Percentiles rank a stretch among this genome's conserved stretches.
These are phyloP conservation scores for Sporothrix curviconia DNA, from an alignment of 2,329 filamentous ascomycete genomes.

Conservation along the genomic window DNA sequence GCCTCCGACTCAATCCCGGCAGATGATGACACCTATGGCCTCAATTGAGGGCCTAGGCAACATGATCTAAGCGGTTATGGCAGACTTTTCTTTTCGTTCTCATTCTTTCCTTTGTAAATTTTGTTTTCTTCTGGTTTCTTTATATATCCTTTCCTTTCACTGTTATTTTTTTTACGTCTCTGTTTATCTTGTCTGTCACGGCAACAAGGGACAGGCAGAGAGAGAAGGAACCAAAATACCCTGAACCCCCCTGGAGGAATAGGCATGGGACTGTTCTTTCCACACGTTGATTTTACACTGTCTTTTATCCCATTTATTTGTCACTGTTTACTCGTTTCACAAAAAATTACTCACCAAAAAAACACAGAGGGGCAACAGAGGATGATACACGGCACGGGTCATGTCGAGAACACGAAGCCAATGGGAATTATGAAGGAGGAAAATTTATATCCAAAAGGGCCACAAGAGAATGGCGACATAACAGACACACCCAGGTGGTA, in stretches of 20 bases:
- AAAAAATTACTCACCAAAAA: background rate
- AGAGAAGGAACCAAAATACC: too few species aligned
- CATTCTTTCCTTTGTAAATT: background rate
- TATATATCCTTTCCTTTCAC: background rate
- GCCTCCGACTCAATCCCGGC: conserved; percentile 22
- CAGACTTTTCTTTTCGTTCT: background rate
- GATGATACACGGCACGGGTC: background rate
- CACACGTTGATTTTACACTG: too few species aligned
- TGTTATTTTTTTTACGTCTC: background rate
- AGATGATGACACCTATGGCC: conserved; percentile 25
- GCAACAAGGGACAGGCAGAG: too few species aligned
- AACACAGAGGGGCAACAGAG: background rate
- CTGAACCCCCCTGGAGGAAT: too few species aligned
- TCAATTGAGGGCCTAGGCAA: conserved; percentile 36
- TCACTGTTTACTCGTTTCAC: background rate
- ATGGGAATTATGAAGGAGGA: background rate
- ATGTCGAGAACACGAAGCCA: background rate
- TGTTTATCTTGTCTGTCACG: background rate
- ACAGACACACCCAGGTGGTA: conserved; percentile 2
- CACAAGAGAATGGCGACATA: background rate
- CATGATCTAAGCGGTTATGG: conserved; percentile 36
- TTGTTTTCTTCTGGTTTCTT: background rate
- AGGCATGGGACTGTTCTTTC: too few species aligned
- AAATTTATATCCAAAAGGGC: background rate
- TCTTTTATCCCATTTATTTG: too few species aligned